Evolutionary conservation across 148 eudicot genomes (phyloP), one percentile per base, ranked within the genome.

Genomic region (Salicornia ramosissima): DNA sequence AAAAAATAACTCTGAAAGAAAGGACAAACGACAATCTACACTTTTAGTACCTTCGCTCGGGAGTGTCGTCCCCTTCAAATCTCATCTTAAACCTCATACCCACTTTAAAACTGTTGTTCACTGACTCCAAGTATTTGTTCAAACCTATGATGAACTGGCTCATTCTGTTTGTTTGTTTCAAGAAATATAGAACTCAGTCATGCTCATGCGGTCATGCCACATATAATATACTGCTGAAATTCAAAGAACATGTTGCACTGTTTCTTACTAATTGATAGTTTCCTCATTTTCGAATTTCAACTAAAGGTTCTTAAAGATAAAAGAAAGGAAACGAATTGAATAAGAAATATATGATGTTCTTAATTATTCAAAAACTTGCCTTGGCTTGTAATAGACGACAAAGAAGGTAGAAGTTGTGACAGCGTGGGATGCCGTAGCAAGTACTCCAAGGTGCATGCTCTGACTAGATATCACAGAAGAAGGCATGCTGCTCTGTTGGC

Each of bases 401-500:
- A 95, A 91, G 51, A 63, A 74, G 36, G 93, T 87, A 16, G 72
- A 73, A 34, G 90, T 86, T 42, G 82, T 47, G 45, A 89, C 76
- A 56, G 99, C 99, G 75, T 95, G 99, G 68, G 88, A 86, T 69
- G 99, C 97, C 47, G 99, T 95, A 40, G 99, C 99, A 67, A 95
- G 96, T 51, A 95, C 96, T 77, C 99, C 99, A 19, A 91, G 81
- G 71, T 89, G 99, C 99, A 95, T 95, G 80, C 96, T 95, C 70
- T 91, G 93, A 69, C 97, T 86, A 19, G 99, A 95, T 72, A 95
- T 95, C 64, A 95, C 91, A 43, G 99, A 95, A 0, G 93, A 79
- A 5, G 99, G 96, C 88, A 95, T 87, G 68, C 85, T 81, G 77
- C 81, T 86, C 68, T 85, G 88, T 53, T 95, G 96, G 31, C 82